Conservation (phyloP, 257 asterid genomes). For the Jacaranda copaia region DNA sequence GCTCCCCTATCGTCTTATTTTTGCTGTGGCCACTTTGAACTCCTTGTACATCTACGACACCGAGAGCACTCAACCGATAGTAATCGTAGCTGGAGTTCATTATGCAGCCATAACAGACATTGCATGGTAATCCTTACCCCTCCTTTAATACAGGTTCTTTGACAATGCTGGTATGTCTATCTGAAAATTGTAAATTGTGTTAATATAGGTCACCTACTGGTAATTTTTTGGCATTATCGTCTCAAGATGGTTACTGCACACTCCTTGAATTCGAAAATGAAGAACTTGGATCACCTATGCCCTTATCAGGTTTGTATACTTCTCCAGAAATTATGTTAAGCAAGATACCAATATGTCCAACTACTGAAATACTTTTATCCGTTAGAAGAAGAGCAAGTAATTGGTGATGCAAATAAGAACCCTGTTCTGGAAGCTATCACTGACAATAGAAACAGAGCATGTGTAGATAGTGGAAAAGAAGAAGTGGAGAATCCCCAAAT, state of each 20-base stretch:
- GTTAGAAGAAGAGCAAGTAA: slow-evolving; percentile 47
- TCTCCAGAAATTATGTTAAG: slow-evolving; percentile 11
- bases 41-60: slow-evolving; percentile 90
- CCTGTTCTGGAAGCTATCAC: slow-evolving; percentile 31
- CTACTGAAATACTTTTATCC: slow-evolving; percentile 33
- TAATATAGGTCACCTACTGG: slow-evolving; percentile 78
- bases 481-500: slow-evolving; percentile 31
- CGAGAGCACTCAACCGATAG: slow-evolving; percentile 89
- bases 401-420: slow-evolving; percentile 37
- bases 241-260: slow-evolving; percentile 99
- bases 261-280: slow-evolving; percentile 84
- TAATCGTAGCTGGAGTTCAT: slow-evolving; percentile 84
- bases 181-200: slow-evolving; percentile 13
- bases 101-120: slow-evolving; percentile 96
- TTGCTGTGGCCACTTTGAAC: slow-evolving; percentile 94
- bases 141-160: not conserved
- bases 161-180: slow-evolving; percentile 4
- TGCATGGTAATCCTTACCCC: slow-evolving; percentile 69
- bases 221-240: slow-evolving; percentile 74
- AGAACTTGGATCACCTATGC: slow-evolving; percentile 74
- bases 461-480: slow-evolving; percentile 42
- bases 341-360: slow-evolving; percentile 21
- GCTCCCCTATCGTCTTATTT: slow-evolving; percentile 90
- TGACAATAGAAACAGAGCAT: slow-evolving; percentile 22
- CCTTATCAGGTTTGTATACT: slow-evolving; percentile 57